These are phyloP conservation scores for Wallacemonas rigidus DNA, from an alignment of 208 protist genomes.

Conservation along the genomic window DNA sequence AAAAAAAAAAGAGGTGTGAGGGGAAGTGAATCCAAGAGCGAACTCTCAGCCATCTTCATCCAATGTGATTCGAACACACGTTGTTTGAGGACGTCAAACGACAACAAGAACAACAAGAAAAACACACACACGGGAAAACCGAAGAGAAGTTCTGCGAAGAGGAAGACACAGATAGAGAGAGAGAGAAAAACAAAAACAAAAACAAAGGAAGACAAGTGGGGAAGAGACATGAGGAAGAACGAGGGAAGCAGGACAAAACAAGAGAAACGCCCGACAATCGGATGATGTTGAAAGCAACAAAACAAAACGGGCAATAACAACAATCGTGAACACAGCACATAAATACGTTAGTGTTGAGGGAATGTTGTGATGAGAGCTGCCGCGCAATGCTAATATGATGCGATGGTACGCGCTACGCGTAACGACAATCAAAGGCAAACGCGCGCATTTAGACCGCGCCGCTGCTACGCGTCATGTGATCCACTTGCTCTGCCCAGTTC, in stretches of 20 bases:
- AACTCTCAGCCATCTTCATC: too few relatives aligned
- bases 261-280: neutral
- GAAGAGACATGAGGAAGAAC: too few relatives aligned
- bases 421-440: too few relatives aligned
- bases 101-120: neutral
- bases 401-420: neutral
- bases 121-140: neutral
- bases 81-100: neutral
- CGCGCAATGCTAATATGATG: too few relatives aligned
- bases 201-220: constrained; percentile 10
- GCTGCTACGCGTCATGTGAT: neutral
- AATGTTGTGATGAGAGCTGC: too few relatives aligned
- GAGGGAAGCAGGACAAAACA: neutral
- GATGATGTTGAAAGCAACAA: neutral
- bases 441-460: neutral
- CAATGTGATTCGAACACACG: too few relatives aligned
- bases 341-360: too few relatives aligned
- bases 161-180: neutral
- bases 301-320: neutral
- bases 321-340: neutral
- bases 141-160: neutral
- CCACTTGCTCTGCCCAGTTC: constrained; percentile 5
- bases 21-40: too few relatives aligned
- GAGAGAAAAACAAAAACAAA: neutral
- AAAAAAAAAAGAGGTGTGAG: too few relatives aligned